Evolutionary conservation across 1,284 basidiomycete genomes (phyloP).

Genomic region (Boletellus deceptivus): DNA sequence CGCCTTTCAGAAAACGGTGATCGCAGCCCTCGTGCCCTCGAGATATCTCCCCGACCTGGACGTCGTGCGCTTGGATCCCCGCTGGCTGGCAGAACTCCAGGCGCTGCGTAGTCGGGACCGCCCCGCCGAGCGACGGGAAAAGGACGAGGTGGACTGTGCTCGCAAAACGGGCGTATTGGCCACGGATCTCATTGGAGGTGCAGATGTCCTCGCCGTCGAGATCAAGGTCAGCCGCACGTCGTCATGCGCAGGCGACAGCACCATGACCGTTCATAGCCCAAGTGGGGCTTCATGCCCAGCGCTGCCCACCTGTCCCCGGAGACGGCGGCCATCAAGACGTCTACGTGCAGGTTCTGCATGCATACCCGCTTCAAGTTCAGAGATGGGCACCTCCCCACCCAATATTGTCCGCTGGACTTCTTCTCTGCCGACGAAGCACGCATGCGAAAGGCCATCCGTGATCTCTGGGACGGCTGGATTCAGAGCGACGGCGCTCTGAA

Average conservation of each 20-base stretch:
- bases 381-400: conserved; percentile 41
- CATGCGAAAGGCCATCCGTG: conserved; percentile 59
- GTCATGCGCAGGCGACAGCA: background rate
- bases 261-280: conserved; percentile 58
- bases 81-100: conserved; percentile 63
- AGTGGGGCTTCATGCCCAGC: conserved; percentile 88
- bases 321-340: conserved; percentile 60
- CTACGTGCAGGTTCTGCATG: conserved; percentile 85
- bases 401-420: conserved; percentile 86
- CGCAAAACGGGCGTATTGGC: conserved; percentile 63
- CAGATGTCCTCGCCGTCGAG: conserved; percentile 67
- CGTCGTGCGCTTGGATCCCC: conserved; percentile 48
- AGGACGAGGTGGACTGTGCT: conserved; percentile 58
- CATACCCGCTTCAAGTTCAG: conserved; percentile 59
- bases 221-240: conserved; percentile 65
- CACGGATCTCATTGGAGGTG: conserved; percentile 65
- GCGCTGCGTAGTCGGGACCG: conserved; percentile 47
- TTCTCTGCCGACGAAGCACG: conserved; percentile 67
- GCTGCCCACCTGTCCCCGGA: conserved; percentile 53
- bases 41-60: conserved; percentile 57
- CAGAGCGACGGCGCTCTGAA: conserved; percentile 63
- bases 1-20: conserved; percentile 60
- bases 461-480: conserved; percentile 75
- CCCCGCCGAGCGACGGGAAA: conserved; percentile 51
- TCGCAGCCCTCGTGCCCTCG: conserved; percentile 57